phyloP scores from a whole-genome alignment of 2,329 filamentous ascomycete species.

The Colletotrichum horii region DNA sequence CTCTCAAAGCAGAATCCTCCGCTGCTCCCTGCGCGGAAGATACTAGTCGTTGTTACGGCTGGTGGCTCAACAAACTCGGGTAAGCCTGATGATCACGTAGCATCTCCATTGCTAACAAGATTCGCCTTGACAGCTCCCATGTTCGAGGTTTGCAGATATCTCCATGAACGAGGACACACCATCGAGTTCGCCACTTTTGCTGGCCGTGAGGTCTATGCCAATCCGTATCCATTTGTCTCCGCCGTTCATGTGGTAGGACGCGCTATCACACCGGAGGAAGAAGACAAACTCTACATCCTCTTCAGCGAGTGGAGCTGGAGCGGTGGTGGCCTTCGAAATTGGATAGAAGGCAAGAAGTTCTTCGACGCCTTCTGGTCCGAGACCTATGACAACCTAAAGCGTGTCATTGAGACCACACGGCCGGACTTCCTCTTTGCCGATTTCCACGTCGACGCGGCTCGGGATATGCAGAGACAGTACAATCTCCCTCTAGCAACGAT shows the following conservation, averaged over 20 bases:
- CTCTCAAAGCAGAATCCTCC: not conserved
- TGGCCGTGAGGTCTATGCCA: not conserved
- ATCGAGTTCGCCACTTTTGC: not conserved
- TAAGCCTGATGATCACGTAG: not conserved
- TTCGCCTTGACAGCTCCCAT: conserved; percentile 32
- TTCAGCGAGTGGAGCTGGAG: conserved; percentile 23
- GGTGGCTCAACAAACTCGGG: not conserved
- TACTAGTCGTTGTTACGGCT: not conserved
- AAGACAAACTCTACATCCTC: not conserved
- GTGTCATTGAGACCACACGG: conserved; percentile 16
- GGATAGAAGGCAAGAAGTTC: conserved; percentile 27
- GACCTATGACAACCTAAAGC: conserved; percentile 28
- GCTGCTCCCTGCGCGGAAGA: not conserved
- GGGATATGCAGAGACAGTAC: conserved; percentile 42
- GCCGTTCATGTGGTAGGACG: not conserved
- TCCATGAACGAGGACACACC: not conserved
- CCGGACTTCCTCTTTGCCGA: conserved; percentile 47
- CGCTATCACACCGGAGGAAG: not conserved
- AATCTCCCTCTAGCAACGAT: conserved; percentile 42
- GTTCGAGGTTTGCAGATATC: not conserved
- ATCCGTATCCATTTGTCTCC: not conserved
- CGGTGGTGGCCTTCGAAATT: conserved; percentile 29
- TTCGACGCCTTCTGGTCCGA: conserved; percentile 40
- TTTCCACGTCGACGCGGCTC: conserved; percentile 44
- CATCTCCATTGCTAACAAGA: not conserved